Evolutionary conservation across 1,284 basidiomycete species (phyloP), one percentile per base, ranked within the genome.

Genomic region (Neolentinus lepideus): DNA sequence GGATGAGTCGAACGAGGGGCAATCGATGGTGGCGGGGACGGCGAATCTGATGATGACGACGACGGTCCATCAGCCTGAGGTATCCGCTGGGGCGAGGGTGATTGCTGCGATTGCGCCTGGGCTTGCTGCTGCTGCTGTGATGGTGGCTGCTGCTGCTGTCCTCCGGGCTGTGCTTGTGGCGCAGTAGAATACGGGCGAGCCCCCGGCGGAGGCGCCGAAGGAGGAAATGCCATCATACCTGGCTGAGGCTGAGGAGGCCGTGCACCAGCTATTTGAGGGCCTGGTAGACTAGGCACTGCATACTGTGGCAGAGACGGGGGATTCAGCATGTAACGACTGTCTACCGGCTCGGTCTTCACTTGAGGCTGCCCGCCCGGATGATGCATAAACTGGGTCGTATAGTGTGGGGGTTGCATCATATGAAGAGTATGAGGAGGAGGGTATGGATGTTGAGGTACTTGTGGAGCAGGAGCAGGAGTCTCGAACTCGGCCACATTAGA

Each of bases 401-500:
- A 71, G 36, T 66, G 73, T 43, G 62, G 58, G 46, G 62, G 64
- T 24, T 60, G 63, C 12, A 62, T 21, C 52, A 58, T 55, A 29
- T 66, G 65, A 57, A 66, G 61, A 2, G 66, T 59, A 26, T 64
- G 63, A 12, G 62, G 60, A 19, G 66, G 65, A 25, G 60, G 58
- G 51, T 61, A 56, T 33, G 60, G 60, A 16, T 68, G 59, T 11
- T 62, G 59, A 53, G 59, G 61, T 31, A 66, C 69, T 22, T 72
- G 70, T 53, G 70, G 69, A 24, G 70, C 73, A 35, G 67, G 74
- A 2, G 71, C 68, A 24, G 80, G 78, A 0, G 81, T 71, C 63
- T 93, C 90, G 67, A 98, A 98, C 62, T 98, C 93, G 57, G 95
- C 95, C 16, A 97, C 95, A 64, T 91, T 87, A 0, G 94, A 95